Evolutionary conservation across 2,329 filamentous ascomycete species (phyloP), one percentile per base, ranked within the genome.

Genomic region (Chaetomium sp.): DNA sequence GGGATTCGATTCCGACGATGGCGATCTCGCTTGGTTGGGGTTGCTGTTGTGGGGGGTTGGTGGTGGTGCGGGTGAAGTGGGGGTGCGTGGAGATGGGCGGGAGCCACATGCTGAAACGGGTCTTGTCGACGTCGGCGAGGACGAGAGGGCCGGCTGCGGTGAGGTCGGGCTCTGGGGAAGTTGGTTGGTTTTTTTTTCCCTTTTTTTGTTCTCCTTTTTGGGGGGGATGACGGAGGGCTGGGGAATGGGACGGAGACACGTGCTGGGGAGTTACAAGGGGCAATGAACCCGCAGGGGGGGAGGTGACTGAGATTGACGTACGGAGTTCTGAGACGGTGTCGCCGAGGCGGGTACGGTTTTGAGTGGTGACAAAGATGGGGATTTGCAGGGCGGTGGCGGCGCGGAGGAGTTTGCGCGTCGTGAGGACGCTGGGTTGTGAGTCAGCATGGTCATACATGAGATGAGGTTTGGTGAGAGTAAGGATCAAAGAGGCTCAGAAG

Each of bases 1-100:
- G 94, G 49, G 87, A 86, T 79, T 98, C 94, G 74, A 98, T 97
- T 45, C 94, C 94, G 19, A 97, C 89, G 68, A 98, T 87, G 62
- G 91, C 89, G 60, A 92, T 84, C 0, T 77, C 72, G 0, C 21
- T 60, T 3, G 45, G 8, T 4, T 21, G 45, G n/a, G n/a, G 35
- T 3, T 19, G 38, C 5, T 3, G 42, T 3, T 42, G 38, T 9
- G 16, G 16, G 4, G 6, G 19, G 42, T 8, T 45, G 6, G 1
- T 45, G 42, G 42, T 10, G 16, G 7, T 74, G 42, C 64, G 77
- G 72, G 57, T 25, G 35, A 53, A 50, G 29, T 25, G n/a, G 16
- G 51, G 3, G 23, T 73, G 71, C 4, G 78, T 71, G 29, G 82
- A 79, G 51, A 97, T 80, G 47, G 88, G 82, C 0, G 92, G 90